Percentiles rank a stretch among this genome's conserved stretches.
phyloP scores from a whole-genome alignment of 2,329 filamentous ascomycete genomes.

The Conoideocrella luteorostrata region DNA sequence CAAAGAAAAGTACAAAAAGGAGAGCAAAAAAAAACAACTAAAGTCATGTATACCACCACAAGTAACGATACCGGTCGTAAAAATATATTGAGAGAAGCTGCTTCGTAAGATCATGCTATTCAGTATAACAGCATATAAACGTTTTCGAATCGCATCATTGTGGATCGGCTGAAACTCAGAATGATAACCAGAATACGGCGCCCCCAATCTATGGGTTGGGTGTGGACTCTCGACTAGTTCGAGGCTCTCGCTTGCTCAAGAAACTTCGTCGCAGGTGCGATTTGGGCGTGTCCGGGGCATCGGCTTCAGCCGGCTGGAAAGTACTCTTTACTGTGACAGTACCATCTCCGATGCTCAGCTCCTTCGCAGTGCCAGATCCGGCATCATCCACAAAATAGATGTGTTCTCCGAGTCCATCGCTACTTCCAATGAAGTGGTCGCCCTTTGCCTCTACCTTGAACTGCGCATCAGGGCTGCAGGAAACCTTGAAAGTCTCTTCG shows the following conservation, averaged over 20 bases:
- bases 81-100: constrained; percentile 1
- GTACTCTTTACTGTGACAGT: constrained; percentile 66
- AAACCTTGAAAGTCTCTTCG: constrained; percentile 72
- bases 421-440: constrained; percentile 76
- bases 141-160: not conserved
- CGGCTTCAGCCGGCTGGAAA: constrained; percentile 52
- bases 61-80: constrained; percentile 1
- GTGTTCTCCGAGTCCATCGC: constrained; percentile 77
- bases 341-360: constrained; percentile 66
- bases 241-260: constrained; percentile 44
- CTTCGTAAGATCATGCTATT: constrained; percentile 3
- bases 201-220: constrained; percentile 25
- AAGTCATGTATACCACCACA: not conserved
- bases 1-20: not conserved
- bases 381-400: constrained; percentile 89
- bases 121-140: not conserved
- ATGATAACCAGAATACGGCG: constrained; percentile 11
- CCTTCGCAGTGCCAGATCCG: constrained; percentile 61
- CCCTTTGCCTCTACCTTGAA: constrained; percentile 85
- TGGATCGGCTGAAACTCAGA: not conserved
- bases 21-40: not conserved
- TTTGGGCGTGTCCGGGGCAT: constrained; percentile 39
- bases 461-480: constrained; percentile 72
- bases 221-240: constrained; percentile 37
- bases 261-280: constrained; percentile 46